Evolutionary conservation across 192 early-diverging fungal genomes (phyloP).

Genomic region (Linderina pennispora): DNA sequence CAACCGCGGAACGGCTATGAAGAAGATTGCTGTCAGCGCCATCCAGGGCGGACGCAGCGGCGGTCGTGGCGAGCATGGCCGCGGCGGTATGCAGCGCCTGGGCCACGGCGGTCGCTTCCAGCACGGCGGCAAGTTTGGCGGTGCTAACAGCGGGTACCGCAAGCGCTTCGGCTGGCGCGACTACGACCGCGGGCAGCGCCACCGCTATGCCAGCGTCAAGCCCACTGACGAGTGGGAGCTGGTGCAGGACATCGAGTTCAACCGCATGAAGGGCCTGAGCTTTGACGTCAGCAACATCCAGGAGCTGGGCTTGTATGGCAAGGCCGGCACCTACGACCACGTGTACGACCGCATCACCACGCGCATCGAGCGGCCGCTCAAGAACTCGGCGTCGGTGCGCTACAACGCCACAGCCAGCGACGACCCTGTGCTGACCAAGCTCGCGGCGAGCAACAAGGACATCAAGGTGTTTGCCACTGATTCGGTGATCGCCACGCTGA

Average conservation of each 20-base stretch:
- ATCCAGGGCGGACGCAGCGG: slow-evolving; percentile 28
- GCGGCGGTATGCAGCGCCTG: slow-evolving; percentile 31
- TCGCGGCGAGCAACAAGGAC: slow-evolving; percentile 36
- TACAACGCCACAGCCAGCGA: slow-evolving; percentile 78
- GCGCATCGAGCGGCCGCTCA: slow-evolving; percentile 69
- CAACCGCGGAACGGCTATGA: slow-evolving; percentile 25
- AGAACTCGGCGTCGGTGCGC: slow-evolving; percentile 58
- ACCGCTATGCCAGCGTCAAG: slow-evolving; percentile 80
- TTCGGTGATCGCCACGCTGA: slow-evolving; percentile 80
- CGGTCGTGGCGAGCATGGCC: slow-evolving; percentile 20
- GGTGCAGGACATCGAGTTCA: slow-evolving; percentile 93
- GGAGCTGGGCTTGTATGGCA: slow-evolving; percentile 79
- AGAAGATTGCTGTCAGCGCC: slow-evolving; percentile 21
- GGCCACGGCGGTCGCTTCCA: slow-evolving; percentile 31
- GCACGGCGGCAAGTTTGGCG: slow-evolving; percentile 35
- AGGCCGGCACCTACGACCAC: slow-evolving; percentile 70
- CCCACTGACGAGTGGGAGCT: slow-evolving; percentile 87
- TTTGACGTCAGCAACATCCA: slow-evolving; percentile 71
- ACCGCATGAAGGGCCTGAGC: slow-evolving; percentile 73
- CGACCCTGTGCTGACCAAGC: slow-evolving; percentile 73
- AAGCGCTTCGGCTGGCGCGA: slow-evolving; percentile 38
- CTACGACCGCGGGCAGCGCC: slow-evolving; percentile 57
- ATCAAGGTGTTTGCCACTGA: slow-evolving; percentile 87
- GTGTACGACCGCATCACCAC: slow-evolving; percentile 79
- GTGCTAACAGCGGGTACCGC: slow-evolving; percentile 41